phyloP scores from a whole-genome alignment of 1,284 basidiomycete species.

The Limonomyces culmigenus region DNA sequence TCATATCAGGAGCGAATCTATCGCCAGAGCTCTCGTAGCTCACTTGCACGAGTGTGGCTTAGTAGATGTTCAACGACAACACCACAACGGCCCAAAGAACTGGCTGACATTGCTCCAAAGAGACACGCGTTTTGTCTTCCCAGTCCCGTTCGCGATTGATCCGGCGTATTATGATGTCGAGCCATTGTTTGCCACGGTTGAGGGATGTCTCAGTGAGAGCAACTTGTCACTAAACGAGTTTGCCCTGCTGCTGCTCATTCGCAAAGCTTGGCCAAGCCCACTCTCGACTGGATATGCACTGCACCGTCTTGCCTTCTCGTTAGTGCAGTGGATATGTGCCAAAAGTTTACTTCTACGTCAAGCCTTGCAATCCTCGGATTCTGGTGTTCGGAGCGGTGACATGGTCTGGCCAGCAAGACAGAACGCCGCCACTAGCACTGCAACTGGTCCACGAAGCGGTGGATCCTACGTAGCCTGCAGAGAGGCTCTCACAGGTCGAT shows the following conservation, averaged over 20 bases:
- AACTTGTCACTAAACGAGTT: constrained; percentile 60
- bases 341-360: no score
- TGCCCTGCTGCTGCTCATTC: constrained; percentile 44
- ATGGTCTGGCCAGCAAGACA: no score
- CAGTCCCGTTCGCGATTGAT: constrained; percentile 54
- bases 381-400: no score
- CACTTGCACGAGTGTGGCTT: no score
- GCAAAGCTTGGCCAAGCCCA: constrained; percentile 56
- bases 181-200: constrained; percentile 51
- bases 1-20: constrained; percentile 31
- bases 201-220: constrained; percentile 49
- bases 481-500: no score
- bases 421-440: no score
- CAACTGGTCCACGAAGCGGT: no score
- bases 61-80: no score
- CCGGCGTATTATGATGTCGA: constrained; percentile 57
- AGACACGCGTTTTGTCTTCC: constrained; percentile 32
- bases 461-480: no score
- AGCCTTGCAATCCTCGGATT: no score
- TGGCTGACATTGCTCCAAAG: constrained; percentile 15
- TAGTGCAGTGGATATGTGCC: constrained; percentile 50
- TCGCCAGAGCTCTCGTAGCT: constrained; percentile 35
- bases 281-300: constrained; percentile 53
- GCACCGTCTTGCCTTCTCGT: constrained; percentile 29
- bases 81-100: no score